Percentiles rank a stretch among this genome's conserved stretches.
Conservation (phyloP, 176 grass and related monocot species). For the Olyra latifolia region DNA sequence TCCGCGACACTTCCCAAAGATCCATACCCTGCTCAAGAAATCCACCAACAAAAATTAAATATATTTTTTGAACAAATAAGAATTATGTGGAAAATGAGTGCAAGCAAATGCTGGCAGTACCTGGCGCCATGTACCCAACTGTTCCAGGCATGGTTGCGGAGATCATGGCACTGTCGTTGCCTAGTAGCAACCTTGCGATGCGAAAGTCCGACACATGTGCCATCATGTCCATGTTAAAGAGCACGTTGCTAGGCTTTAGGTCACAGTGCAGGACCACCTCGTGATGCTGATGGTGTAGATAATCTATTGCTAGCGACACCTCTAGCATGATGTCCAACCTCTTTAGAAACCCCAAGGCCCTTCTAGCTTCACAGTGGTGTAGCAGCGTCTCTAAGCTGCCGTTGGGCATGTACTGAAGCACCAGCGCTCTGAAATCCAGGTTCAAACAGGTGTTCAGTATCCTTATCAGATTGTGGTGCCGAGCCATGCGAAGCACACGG, state of each 20-base stretch:
- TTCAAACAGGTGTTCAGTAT: background rate
- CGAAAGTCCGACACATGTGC: background rate
- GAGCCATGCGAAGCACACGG: background rate
- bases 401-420: background rate
- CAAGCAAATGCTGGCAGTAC: background rate
- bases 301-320: background rate
- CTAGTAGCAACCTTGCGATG: background rate
- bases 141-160: background rate
- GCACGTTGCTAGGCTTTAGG: slow-evolving; percentile 8
- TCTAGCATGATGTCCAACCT: background rate
- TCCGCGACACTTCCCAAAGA: background rate
- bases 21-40: background rate
- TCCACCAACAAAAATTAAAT: too few species aligned
- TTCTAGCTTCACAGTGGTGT: background rate
- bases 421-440: background rate
- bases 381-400: background rate
- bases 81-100: background rate
- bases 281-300: background rate
- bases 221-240: background rate
- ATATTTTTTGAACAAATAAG: too few species aligned
- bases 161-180: background rate
- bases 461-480: background rate
- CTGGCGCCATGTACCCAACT: slow-evolving; percentile 3
- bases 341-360: background rate
- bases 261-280: background rate